Conservation (phyloP, 495 filamentous ascomycete genomes). For the Talaromyces adpressus region DNA sequence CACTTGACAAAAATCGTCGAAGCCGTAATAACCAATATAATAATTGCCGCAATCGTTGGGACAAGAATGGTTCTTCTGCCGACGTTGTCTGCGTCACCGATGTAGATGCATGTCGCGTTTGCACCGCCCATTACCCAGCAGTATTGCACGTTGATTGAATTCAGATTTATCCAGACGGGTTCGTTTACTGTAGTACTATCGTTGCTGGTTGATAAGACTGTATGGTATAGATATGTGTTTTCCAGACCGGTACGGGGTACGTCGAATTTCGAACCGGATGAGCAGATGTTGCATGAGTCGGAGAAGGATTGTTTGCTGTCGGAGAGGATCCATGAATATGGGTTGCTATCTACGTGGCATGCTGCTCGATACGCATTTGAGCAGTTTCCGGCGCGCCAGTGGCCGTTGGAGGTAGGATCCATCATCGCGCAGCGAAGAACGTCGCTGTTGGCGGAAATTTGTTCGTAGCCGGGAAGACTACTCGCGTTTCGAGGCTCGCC, state of each 20-base stretch:
- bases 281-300: constrained; percentile 30
- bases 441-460: constrained; percentile 17
- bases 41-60: constrained; percentile 50
- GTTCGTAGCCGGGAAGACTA: constrained; percentile 14
- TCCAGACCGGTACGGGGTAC: constrained; percentile 55
- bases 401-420: constrained; percentile 36
- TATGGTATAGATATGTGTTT: constrained; percentile 47
- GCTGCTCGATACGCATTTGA: constrained; percentile 38
- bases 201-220: constrained; percentile 19
- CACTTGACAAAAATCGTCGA: constrained; percentile 60
- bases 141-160: constrained; percentile 42
- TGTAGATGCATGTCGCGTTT: constrained; percentile 49
- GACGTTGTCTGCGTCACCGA: constrained; percentile 25
- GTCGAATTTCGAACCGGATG: constrained; percentile 32
- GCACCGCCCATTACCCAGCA: constrained; percentile 54
- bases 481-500: constrained; percentile 43
- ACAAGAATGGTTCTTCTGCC: constrained; percentile 45
- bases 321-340: constrained; percentile 52
- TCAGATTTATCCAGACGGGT: constrained; percentile 51
- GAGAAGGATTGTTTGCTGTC: constrained; percentile 23
- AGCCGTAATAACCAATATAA: constrained; percentile 50
- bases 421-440: constrained; percentile 46
- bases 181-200: constrained; percentile 14
- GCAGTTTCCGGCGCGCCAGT: constrained; percentile 52
- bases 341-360: constrained; percentile 42